A percentile compares a stretch with the other conserved stretches of the same genome.
phyloP scores from a whole-genome alignment of 148 eudicot genomes.

The Vaccinium myrtillus region DNA sequence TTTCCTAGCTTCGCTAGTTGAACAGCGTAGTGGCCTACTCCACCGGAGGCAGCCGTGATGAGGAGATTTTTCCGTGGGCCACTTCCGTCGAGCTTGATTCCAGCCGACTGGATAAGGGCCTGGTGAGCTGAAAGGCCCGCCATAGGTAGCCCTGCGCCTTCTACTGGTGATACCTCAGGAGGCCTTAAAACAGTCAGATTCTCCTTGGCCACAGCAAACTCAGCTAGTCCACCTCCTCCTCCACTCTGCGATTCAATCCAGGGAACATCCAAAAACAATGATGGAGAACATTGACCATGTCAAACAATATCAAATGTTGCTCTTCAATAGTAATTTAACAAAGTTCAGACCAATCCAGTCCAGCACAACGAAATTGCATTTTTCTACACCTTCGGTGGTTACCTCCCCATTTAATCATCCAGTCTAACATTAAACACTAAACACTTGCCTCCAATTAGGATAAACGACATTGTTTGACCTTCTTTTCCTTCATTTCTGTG shows the following conservation, averaged over 20 bases:
- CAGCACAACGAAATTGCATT: neutral
- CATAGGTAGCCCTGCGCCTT: conserved; percentile 53
- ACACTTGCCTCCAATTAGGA: neutral
- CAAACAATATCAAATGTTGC: no score
- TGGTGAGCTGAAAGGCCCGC: conserved; percentile 73
- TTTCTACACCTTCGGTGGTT: neutral
- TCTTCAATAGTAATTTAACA: neutral
- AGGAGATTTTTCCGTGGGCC: conserved; percentile 58
- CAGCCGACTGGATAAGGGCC: conserved; percentile 50
- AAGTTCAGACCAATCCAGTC: neutral
- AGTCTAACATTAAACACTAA: neutral
- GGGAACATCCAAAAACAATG: neutral
- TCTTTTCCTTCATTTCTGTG: neutral
- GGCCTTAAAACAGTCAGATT: conserved; percentile 48
- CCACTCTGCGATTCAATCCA: conserved; percentile 38
- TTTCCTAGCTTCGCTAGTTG: conserved; percentile 88
- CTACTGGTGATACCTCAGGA: conserved; percentile 70
- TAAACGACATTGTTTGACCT: neutral
- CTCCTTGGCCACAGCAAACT: conserved; percentile 61
- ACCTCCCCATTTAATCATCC: neutral
- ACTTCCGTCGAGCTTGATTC: conserved; percentile 53
- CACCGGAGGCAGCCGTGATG: conserved; percentile 70
- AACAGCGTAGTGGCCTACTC: conserved; percentile 78
- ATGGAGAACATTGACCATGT: neutral
- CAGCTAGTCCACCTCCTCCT: conserved; percentile 83